These are phyloP conservation scores for Cyberlindnera lachancei DNA, from an alignment of 805 yeast genomes.

Conservation along the genomic window DNA sequence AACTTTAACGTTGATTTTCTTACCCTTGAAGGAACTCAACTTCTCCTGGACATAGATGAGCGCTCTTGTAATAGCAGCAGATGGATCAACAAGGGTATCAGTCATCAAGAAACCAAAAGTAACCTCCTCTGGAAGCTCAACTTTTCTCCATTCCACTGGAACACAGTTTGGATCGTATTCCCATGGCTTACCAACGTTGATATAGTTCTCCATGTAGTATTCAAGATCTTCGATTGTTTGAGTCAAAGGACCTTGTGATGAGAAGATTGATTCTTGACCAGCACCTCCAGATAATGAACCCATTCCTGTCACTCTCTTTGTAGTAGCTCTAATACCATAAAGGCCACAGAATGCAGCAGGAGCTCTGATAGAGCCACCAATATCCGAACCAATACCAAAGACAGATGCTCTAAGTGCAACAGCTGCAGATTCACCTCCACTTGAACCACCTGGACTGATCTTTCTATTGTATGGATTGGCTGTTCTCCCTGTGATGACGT, in stretches of 20 bases:
- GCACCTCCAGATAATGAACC: constrained; percentile 23
- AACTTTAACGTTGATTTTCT: constrained; percentile 36
- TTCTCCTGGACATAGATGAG: constrained; percentile 45
- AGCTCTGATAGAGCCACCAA: constrained; percentile 63
- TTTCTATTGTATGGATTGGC: constrained; percentile 51
- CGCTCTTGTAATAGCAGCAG: constrained; percentile 55
- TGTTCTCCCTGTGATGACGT: constrained; percentile 52
- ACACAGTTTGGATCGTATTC: constrained; percentile 31
- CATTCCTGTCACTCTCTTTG: constrained; percentile 34
- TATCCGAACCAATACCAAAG: constrained; percentile 62
- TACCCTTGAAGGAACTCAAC: constrained; percentile 31
- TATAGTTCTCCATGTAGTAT: constrained; percentile 52
- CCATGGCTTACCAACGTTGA: constrained; percentile 57
- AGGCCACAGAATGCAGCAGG: constrained; percentile 62
- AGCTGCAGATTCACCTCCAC: constrained; percentile 67
- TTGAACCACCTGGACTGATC: constrained; percentile 60
- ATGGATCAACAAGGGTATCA: constrained; percentile 60
- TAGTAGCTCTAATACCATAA: constrained; percentile 55
- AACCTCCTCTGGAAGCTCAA: constrained; percentile 30
- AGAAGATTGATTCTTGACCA: constrained; percentile 49
- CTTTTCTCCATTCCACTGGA: constrained; percentile 34
- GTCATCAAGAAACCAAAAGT: constrained; percentile 56
- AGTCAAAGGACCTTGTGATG: constrained; percentile 66
- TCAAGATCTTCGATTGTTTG: constrained; percentile 60
- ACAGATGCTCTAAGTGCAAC: constrained; percentile 52